These are phyloP conservation scores for Sugiyamaella mastotermitis DNA, from an alignment of 805 yeast genomes.

Conservation along the genomic window DNA sequence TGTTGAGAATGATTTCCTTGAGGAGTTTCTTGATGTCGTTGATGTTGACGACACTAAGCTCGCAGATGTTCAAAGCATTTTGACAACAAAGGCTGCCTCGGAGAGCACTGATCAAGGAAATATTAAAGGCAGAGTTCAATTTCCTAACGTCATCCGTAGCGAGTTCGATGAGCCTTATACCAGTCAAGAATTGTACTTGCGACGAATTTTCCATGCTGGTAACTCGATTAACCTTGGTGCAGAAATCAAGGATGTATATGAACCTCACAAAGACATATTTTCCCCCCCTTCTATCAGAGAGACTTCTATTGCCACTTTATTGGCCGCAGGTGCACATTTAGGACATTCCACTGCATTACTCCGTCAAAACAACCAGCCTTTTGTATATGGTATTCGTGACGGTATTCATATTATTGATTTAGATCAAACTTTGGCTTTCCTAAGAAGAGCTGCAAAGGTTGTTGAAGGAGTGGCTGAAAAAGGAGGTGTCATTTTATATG, in stretches of 20 bases:
- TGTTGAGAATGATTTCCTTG: conserved; percentile 22
- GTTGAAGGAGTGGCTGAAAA: conserved; percentile 72
- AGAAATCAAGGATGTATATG: conserved; percentile 52
- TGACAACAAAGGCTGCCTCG: conserved; percentile 5
- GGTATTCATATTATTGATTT: conserved; percentile 90
- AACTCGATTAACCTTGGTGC: conserved; percentile 60
- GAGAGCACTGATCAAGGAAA: conserved; percentile 12
- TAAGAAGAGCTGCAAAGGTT: conserved; percentile 82
- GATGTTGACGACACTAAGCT: conserved; percentile 15
- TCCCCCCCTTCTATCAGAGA: conserved; percentile 54
- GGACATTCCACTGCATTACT: conserved; percentile 76
- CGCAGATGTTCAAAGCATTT: conserved; percentile 10
- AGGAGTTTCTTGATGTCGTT: conserved; percentile 17
- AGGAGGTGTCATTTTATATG: conserved; percentile 80
- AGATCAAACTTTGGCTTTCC: conserved; percentile 68
- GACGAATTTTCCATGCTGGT: conserved; percentile 60
- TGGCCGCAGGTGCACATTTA: conserved; percentile 92
- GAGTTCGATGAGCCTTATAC: conserved; percentile 62
- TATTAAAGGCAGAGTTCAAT: conserved; percentile 27
- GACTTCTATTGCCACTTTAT: conserved; percentile 58
- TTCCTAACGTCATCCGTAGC: conserved; percentile 62
- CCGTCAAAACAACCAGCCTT: conserved; percentile 79
- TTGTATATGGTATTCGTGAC: conserved; percentile 77
- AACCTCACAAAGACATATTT: conserved; percentile 60
- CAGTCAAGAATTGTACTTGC: conserved; percentile 65